Percentiles rank a stretch among this genome's conserved stretches.
phyloP scores from a whole-genome alignment of 345 rosid species.

The Alliaria petiolata region DNA sequence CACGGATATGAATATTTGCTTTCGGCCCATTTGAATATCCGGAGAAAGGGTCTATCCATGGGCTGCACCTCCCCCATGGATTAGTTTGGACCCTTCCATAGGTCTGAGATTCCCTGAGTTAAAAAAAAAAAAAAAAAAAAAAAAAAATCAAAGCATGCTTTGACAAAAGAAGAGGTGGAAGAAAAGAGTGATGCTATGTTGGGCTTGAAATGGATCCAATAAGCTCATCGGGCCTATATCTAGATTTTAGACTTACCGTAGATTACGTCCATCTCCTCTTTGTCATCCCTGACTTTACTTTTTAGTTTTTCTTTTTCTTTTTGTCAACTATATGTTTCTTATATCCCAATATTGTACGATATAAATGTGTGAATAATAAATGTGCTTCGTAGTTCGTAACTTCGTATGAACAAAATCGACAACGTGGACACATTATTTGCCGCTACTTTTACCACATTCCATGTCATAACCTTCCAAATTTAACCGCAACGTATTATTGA shows the following conservation, averaged over 20 bases:
- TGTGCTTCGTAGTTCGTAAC: no score
- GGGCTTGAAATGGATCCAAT: not conserved
- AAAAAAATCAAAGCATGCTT: no score
- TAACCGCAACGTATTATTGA: constrained; percentile 2
- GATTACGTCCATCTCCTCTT: not conserved
- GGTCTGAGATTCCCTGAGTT: no score
- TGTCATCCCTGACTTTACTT: not conserved
- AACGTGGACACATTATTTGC: constrained; percentile 20
- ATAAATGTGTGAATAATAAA: constrained; percentile 8
- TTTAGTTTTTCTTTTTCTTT: not conserved
- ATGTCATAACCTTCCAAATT: constrained; percentile 19
- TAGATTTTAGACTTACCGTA: not conserved
- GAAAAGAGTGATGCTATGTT: not conserved
- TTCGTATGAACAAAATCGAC: constrained; percentile 4
- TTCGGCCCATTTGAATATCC: no score
- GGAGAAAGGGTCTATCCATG: no score
- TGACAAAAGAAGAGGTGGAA: no score
- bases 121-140: no score
- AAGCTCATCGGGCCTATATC: not conserved
- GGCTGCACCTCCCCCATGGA: no score
- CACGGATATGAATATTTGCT: no score
- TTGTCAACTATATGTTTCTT: not conserved
- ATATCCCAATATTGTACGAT: not conserved
- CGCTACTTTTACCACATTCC: not conserved
- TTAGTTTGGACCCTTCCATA: no score